Base-by-base conservation (phyloP, 495 filamentous ascomycete genomes). In the Aspergillus leporis region DNA sequence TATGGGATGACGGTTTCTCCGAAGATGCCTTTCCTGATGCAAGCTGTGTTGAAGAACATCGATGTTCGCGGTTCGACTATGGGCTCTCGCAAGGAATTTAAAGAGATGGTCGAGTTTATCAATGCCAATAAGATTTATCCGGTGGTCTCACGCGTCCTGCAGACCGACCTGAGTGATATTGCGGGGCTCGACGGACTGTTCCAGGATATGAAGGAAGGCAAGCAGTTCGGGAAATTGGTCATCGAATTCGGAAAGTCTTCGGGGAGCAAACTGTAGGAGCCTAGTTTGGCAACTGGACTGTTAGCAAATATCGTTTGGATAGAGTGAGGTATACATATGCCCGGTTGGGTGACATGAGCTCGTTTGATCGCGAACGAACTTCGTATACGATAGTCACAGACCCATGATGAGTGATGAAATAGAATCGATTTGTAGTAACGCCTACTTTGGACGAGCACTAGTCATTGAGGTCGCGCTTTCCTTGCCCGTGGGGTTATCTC, bases 1-100 rank as follows among this genome's bases (percentile, higher is more conserved):
- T 92, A 93, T 65, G 90, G 90, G 34, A 92, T 93, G 90, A 93
- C 90, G 12, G 76, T 88, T 3, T 80, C 78, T 13, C 89, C 89
- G 0, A 85, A 85, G 71, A 87, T 90, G 81, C 81, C 89, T 18
- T 92, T 85, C 74, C 61, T 77, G 14, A 90, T 92, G 84, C 64
- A 72, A 59, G 87, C 88, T 4, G 83, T 90, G n/a, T 65, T 92
- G 51, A 87, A 84, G 69, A 91, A 93, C 62, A 77, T 93, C 49
- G 90, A 92, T 62, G 77, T 91, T 8, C 78, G 75, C 45, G 88
- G 88, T 31, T 83, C 78, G 13, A 92, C 88, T 2, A 91, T 92
- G 88, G 90, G 90, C 13, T 89, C 85, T 21, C 83, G 85, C 46
- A 81, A 77, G 62, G 90, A 93, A 70, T 92, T 92, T 64, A 69